These are phyloP conservation scores for Isatis tinctoria DNA, from an alignment of 345 rosid species.

Conservation along the genomic window DNA sequence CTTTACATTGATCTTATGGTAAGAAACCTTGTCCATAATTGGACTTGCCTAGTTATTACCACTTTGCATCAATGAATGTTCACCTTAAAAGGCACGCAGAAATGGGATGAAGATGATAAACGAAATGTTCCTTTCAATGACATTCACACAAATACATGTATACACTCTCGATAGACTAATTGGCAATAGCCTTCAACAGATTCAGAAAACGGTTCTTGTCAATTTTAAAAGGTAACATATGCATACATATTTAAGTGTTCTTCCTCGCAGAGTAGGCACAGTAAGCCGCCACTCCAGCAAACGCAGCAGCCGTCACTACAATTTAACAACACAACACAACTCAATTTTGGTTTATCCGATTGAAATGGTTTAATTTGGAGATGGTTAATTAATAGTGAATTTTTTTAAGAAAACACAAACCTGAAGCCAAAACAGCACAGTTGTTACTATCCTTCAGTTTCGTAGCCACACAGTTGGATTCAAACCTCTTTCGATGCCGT, in stretches of 20 bases:
- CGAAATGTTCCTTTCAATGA: not conserved
- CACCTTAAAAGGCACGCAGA: not conserved
- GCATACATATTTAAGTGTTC: not conserved
- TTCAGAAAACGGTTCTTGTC: not conserved
- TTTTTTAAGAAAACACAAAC: not conserved
- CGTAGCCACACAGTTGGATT: conserved; percentile 15
- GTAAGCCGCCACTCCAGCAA: conserved; percentile 36
- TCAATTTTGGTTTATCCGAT: not conserved
- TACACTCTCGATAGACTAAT: not conserved
- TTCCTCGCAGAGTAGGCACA: conserved; percentile 33
- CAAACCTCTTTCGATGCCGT: conserved; percentile 24
- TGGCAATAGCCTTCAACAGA: not conserved
- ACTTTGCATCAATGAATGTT: not conserved
- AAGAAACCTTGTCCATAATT: not conserved
- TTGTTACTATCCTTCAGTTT: conserved; percentile 26
- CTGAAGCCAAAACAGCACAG: conserved; percentile 30
- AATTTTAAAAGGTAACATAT: too few relatives aligned
- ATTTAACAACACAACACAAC: not conserved
- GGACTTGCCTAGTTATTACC: not conserved
- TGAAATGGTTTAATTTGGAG: not conserved
- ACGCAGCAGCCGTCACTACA: conserved; percentile 34
- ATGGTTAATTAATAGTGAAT: not conserved
- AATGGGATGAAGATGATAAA: conserved; percentile 20
- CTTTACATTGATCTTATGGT: conserved; percentile 34
- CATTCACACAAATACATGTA: not conserved